A percentile compares a stretch with the other conserved stretches of the same genome.
Conservation (phyloP, 1,284 basidiomycete genomes). For the Inonotus hispidus region DNA sequence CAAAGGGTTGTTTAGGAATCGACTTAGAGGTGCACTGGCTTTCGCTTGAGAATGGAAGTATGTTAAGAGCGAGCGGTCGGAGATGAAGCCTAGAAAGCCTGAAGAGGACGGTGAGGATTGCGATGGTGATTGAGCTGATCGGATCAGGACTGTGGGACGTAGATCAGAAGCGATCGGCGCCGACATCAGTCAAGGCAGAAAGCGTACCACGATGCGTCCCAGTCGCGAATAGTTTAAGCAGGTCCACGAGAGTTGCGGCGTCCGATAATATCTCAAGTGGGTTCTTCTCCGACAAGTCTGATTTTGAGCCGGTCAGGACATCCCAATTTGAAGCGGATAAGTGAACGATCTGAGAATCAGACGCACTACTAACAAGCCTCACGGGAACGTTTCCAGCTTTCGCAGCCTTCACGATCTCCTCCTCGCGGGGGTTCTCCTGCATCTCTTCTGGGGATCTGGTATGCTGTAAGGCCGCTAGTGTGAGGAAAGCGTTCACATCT, state of each 20-base stretch:
- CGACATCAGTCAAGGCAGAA: constrained; percentile 5
- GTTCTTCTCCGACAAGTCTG: constrained; percentile 79
- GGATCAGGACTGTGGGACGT: constrained; percentile 41
- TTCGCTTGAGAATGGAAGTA: constrained; percentile 57
- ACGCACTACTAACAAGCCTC: constrained; percentile 69
- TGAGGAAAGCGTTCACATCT: constrained; percentile 77
- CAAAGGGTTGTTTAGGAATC: constrained; percentile 54
- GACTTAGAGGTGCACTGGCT: constrained; percentile 25
- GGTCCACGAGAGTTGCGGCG: constrained; percentile 54
- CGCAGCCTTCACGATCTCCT: constrained; percentile 66
- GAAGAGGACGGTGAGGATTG: constrained; percentile 24
- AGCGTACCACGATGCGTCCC: constrained; percentile 62
- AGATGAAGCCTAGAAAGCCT: constrained; percentile 51
- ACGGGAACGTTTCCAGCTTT: constrained; percentile 66
- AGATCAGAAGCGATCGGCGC: constrained; percentile 9
- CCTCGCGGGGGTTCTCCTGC: constrained; percentile 49
- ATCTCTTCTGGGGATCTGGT: constrained; percentile 55
- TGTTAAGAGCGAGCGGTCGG: constrained; percentile 54
- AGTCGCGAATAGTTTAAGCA: constrained; percentile 59
- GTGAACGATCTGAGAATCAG: neutral
- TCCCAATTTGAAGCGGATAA: neutral
- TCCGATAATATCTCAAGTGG: constrained; percentile 58
- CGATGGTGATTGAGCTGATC: constrained; percentile 25
- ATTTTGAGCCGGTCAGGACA: neutral
- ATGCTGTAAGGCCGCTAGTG: constrained; percentile 70